Evolutionary conservation across 2,329 filamentous ascomycete genomes (phyloP).

Genomic region (Orbilia brochopaga): DNA sequence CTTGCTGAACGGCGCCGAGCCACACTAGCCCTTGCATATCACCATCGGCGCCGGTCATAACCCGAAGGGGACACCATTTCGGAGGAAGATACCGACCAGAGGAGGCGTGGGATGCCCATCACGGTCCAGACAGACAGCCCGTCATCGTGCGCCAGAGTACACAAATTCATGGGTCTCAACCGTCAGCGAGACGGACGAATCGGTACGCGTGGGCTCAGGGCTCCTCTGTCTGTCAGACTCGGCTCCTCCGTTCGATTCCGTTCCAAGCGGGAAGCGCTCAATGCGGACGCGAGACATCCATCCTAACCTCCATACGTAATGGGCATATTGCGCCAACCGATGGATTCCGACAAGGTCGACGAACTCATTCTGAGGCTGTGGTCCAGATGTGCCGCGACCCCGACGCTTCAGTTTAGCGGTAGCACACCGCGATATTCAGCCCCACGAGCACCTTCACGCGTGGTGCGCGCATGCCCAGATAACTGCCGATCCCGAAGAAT

Average conservation of each 20-base stretch:
- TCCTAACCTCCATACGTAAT: not conserved
- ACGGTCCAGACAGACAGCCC: not conserved
- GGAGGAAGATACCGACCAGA: constrained; percentile 1
- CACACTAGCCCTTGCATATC: constrained; percentile 48
- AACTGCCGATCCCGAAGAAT: not conserved
- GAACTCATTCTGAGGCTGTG: not conserved
- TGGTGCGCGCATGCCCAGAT: not conserved
- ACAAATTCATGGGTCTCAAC: not conserved
- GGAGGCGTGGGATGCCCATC: not conserved
- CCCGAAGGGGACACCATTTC: constrained; percentile 9
- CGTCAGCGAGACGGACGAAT: not conserved
- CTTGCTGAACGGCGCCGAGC: constrained; percentile 40
- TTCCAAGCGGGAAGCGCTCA: not conserved
- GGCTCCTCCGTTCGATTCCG: constrained; percentile 2
- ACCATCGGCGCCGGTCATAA: constrained; percentile 35
- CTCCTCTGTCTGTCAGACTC: not conserved
- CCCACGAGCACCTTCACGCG: not conserved
- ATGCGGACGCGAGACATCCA: not conserved
- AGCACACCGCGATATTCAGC: not conserved
- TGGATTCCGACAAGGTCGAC: not conserved
- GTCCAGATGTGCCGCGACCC: no score
- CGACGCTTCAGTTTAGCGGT: constrained; percentile 2
- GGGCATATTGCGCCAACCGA: not conserved
- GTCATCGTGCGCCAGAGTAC: not conserved
- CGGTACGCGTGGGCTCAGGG: not conserved